Evolutionary conservation across 2,329 filamentous ascomycete species (phyloP).

Genomic region (Dichotomopilus funicola): DNA sequence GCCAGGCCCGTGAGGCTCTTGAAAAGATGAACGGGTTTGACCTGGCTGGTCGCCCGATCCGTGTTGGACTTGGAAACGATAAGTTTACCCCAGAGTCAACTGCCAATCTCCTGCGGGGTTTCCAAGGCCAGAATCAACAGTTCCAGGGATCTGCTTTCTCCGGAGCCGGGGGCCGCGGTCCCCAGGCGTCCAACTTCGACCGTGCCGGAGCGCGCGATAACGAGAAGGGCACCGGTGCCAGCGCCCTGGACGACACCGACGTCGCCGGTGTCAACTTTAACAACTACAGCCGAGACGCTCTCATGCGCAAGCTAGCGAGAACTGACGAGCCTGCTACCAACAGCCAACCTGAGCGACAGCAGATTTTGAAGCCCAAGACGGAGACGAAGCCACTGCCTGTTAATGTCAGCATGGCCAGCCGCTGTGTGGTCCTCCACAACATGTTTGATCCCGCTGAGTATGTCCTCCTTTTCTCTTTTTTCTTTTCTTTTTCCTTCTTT

Average conservation of each 20-base stretch:
- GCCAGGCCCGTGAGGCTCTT: conserved; percentile 85
- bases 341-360: conserved; percentile 56
- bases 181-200: conserved; percentile 82
- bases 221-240: conserved; percentile 85
- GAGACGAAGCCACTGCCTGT: conserved; percentile 73
- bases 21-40: conserved; percentile 99
- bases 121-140: conserved; percentile 70
- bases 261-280: conserved; percentile 99
- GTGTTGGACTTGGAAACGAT: conserved; percentile 98
- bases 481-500: background rate
- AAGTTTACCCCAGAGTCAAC: conserved; percentile 98
- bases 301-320: conserved; percentile 97
- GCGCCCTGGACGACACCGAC: conserved; percentile 93
- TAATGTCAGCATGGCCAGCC: conserved; percentile 85
- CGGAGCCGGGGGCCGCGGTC: conserved; percentile 78
- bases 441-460: conserved; percentile 93
- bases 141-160: conserved; percentile 91
- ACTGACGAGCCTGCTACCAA: conserved; percentile 66
- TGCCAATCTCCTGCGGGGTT: conserved; percentile 84
- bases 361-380: conserved; percentile 69
- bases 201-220: conserved; percentile 82
- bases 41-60: conserved; percentile 91
- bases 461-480: conserved; percentile 33
- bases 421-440: conserved; percentile 89
- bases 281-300: conserved; percentile 95